Base-by-base conservation (phyloP, 2,329 filamentous ascomycete genomes). In the Phyllachora maydis region DNA sequence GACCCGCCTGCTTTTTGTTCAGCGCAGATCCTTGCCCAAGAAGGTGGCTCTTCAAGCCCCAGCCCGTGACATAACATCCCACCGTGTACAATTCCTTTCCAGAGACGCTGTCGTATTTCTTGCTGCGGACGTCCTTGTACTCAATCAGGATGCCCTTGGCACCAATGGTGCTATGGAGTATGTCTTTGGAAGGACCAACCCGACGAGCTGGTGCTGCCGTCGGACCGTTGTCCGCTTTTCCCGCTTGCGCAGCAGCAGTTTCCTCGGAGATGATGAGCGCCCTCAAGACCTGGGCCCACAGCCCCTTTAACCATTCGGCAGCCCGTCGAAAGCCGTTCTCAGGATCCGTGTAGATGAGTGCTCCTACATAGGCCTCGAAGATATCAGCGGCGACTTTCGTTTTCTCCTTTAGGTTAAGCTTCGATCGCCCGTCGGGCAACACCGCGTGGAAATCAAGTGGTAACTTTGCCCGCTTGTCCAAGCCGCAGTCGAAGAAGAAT, bases 331-430 rank as follows among this genome's bases (percentile, higher is more conserved):
- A 60, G 1, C 83, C 82, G 22, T 65, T 42, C 3, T 50, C 45
- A 0, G 66, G 56, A 35, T 81, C 64, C 1, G 72, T 69, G 3
- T 79, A 50, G 16, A 91, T 61, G 5, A 83, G 49, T 3, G 75
- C 83, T 6, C 76, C 83, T 10, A 91, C 65, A 35, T 90, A 93
- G 0, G 85, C 76, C 43, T 95, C 85, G 36, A 93, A 90, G 11
- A 93, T 60, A 40, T 95, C 85, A 6, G 73, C 83, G 26, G 76
- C 57, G 7, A 81, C 67, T 45, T 93, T 93, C 9, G 53, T 60
- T 29, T 63, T 56, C 19, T 59, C 61, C 41, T 60, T 70, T 40
- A 39, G 46, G 26, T 38, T 59, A n/a, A n/a, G n/a, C n/a, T n/a
- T n/a, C n/a, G n/a, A n/a, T n/a, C n/a, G n/a, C n/a, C n/a, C n/a